phyloP scores from a whole-genome alignment of 2,329 filamentous ascomycete genomes.

The Botryotinia calthae region DNA sequence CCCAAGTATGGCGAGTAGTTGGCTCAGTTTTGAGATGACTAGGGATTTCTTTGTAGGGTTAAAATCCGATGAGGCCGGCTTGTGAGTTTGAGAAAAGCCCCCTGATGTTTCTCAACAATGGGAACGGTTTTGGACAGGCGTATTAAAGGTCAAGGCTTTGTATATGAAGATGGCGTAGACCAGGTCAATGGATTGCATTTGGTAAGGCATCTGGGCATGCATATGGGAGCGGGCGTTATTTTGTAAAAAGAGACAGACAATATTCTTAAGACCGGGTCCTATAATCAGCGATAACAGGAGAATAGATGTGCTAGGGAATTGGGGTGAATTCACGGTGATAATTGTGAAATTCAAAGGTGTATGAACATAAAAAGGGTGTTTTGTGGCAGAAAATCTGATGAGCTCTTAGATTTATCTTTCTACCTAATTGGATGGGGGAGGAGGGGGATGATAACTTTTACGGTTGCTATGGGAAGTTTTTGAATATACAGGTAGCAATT shows the following conservation, averaged over 20 bases:
- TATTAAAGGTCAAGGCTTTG: slow-evolving; percentile 32
- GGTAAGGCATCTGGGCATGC: slow-evolving; percentile 33
- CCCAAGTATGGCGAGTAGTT: slow-evolving; percentile 97
- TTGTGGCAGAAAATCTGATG: background rate
- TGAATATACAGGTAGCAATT: background rate
- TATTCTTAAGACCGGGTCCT: slow-evolving; percentile 19
- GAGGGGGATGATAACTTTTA: background rate
- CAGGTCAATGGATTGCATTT: slow-evolving; percentile 30
- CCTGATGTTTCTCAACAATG: slow-evolving; percentile 10
- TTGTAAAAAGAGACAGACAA: slow-evolving; percentile 35
- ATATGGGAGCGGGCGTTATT: slow-evolving; percentile 35
- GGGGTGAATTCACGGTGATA: background rate
- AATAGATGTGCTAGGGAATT: slow-evolving; percentile 23
- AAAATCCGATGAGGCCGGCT: slow-evolving; percentile 42
- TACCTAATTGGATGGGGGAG: background rate
- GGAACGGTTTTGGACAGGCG: slow-evolving; percentile 14
- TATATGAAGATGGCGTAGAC: slow-evolving; percentile 30
- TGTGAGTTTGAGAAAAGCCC: slow-evolving; percentile 24
- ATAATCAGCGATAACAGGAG: slow-evolving; percentile 25
- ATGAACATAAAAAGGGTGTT: slow-evolving; percentile 3
- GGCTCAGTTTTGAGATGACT: slow-evolving; percentile 94
- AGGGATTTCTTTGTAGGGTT: slow-evolving; percentile 77
- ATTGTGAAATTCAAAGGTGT: background rate
- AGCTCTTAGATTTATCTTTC: background rate
- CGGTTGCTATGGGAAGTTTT: background rate